Evolutionary conservation across 2,329 filamentous ascomycete genomes (phyloP).

Genomic region (Neonectria magnoliae): DNA sequence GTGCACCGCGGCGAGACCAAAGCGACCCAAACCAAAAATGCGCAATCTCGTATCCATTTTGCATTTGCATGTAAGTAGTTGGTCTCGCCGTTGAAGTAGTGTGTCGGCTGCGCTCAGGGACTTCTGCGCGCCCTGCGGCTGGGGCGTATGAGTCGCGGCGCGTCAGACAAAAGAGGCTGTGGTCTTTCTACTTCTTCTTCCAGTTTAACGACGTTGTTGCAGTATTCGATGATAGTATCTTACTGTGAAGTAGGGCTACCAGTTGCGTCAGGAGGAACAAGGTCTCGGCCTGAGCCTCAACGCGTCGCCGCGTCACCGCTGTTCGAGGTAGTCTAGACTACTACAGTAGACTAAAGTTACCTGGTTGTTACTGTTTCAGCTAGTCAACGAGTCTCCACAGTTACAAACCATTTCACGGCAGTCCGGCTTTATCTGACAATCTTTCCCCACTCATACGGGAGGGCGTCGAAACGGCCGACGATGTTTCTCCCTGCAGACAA

Average conservation of each 20-base stretch:
- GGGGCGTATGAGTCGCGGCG: neutral
- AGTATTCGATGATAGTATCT: neutral
- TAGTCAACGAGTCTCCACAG: neutral
- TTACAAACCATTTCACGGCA: neutral
- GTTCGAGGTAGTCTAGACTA: neutral
- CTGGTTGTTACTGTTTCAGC: neutral
- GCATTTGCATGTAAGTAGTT: neutral
- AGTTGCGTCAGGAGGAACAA: neutral
- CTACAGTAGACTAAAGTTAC: too few species aligned
- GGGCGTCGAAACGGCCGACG: neutral
- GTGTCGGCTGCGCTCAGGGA: neutral
- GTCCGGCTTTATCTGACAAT: neutral
- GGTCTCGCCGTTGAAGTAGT: neutral
- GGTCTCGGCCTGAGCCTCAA: neutral
- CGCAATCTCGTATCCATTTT: neutral
- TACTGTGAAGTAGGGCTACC: neutral
- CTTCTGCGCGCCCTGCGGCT: neutral
- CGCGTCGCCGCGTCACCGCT: neutral
- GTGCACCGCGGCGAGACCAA: conserved; percentile 9
- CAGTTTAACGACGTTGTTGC: neutral
- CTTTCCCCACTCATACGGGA: neutral
- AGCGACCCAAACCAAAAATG: neutral
- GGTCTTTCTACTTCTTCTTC: neutral
- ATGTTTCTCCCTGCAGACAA: too few species aligned
- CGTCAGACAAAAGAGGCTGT: neutral